A percentile compares a stretch with the other conserved stretches of the same genome.
Conservation (phyloP, 2,329 filamentous ascomycete species). For the Cladobotryum protrusum region DNA sequence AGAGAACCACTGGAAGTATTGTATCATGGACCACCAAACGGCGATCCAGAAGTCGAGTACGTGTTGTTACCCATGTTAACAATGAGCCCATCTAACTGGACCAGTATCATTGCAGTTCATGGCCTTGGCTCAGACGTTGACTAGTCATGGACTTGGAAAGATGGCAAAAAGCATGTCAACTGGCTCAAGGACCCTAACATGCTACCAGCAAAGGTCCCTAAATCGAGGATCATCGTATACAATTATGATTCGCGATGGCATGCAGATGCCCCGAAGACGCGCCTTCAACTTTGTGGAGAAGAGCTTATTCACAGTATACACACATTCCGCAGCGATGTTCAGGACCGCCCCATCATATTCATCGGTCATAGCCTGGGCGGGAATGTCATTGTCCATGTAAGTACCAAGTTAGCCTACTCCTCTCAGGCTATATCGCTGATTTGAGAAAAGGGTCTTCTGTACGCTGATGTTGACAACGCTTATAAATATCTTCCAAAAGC, state of each 20-base stretch:
- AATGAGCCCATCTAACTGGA: not conserved
- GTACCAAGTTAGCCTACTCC: not conserved
- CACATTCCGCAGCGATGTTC: conserved; percentile 4
- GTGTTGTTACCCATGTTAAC: no score
- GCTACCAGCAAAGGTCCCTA: conserved; percentile 4
- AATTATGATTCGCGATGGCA: conserved; percentile 17
- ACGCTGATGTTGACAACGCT: conserved; percentile 10
- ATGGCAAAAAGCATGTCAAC: conserved; percentile 7
- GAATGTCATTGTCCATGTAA: conserved; percentile 15
- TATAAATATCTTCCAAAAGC: conserved; percentile 6
- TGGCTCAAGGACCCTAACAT: conserved; percentile 15
- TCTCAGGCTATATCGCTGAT: not conserved
- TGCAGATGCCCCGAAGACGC: conserved; percentile 15
- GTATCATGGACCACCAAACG: no score
- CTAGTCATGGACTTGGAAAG: conserved; percentile 17
- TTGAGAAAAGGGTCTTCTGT: conserved; percentile 12
- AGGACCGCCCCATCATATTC: conserved; percentile 14
- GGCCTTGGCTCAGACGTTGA: conserved; percentile 17
- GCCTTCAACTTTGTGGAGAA: conserved; percentile 16
- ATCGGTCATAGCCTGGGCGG: conserved; percentile 19
- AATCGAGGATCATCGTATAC: conserved; percentile 6
- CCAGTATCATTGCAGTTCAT: conserved; percentile 17
- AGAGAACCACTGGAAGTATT: no score
- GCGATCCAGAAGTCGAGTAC: no score
- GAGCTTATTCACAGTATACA: conserved; percentile 14